Percentiles rank a stretch among this genome's conserved stretches.
phyloP scores from a whole-genome alignment of 768 basidiomycete genomes.

The Chlorophyllum brunneum region DNA sequence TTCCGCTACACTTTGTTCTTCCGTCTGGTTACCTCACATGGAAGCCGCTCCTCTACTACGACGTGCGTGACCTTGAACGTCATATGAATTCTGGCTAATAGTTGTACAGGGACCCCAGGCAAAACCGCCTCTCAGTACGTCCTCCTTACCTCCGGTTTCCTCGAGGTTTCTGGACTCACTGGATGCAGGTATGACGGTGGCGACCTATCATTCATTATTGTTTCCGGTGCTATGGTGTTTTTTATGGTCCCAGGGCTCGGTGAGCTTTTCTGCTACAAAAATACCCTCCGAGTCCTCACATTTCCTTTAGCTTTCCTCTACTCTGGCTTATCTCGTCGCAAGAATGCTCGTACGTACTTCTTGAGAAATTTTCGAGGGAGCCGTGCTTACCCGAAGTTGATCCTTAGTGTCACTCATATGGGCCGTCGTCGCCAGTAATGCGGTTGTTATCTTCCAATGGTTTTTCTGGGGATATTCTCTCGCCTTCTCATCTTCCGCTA shows the following conservation, averaged over 20 bases:
- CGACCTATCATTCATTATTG: conserved; percentile 67
- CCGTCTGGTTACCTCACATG: not conserved
- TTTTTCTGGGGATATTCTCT: conserved; percentile 70
- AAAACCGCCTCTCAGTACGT: conserved; percentile 11
- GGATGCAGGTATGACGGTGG: conserved; percentile 59
- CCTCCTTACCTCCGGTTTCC: not conserved
- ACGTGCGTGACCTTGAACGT: conserved; percentile 3
- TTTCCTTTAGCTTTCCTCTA: conserved; percentile 58
- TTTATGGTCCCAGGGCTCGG: conserved; percentile 80
- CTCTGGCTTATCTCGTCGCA: conserved; percentile 68
- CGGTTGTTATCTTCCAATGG: conserved; percentile 78
- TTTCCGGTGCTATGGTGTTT: conserved; percentile 66
- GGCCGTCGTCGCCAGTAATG: conserved; percentile 70
- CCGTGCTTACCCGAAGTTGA: conserved; percentile 8
- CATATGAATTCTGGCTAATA: not conserved
- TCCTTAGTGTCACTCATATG: conserved; percentile 63
- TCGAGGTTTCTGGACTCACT: not conserved
- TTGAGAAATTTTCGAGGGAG: not conserved
- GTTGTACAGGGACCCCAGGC: not conserved
- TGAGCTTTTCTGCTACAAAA: conserved; percentile 20
- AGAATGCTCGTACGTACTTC: conserved; percentile 45
- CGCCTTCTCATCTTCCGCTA: conserved; percentile 75
- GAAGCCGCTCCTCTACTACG: not conserved
- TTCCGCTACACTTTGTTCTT: not conserved
- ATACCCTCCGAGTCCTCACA: not conserved